Percentiles rank a stretch among this genome's conserved stretches.
Evolutionary conservation across 1,284 basidiomycete species (phyloP).

Genomic region (Tausonia pullulans): DNA sequence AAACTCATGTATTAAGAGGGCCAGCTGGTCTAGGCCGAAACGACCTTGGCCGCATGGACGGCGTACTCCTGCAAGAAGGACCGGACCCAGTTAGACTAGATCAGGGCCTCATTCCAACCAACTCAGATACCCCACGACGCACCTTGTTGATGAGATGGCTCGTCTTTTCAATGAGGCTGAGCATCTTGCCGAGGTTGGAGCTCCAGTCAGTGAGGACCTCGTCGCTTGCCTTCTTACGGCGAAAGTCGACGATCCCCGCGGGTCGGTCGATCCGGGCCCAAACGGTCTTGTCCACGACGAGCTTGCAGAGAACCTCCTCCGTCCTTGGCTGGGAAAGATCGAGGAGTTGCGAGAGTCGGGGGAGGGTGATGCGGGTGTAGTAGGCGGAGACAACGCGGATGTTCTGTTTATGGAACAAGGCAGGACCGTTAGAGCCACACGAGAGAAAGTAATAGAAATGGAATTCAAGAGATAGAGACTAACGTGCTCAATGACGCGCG

Average conservation of each 20-base stretch:
- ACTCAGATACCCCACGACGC: constrained; percentile 13
- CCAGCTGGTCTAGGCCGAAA: neutral
- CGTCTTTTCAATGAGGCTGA: constrained; percentile 40
- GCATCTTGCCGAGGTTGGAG: constrained; percentile 80
- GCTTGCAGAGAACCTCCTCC: constrained; percentile 73
- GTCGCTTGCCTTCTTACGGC: constrained; percentile 59
- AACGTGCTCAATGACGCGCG: constrained; percentile 92
- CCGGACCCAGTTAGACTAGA: neutral
- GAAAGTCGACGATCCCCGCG: constrained; percentile 77
- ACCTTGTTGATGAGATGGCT: constrained; percentile 42
- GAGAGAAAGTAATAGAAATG: neutral
- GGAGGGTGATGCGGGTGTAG: constrained; percentile 83
- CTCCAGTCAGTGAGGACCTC: constrained; percentile 96
- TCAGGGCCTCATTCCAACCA: neutral
- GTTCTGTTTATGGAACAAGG: constrained; percentile 48
- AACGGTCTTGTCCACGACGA: constrained; percentile 83
- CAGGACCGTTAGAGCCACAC: neutral
- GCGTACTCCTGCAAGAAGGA: constrained; percentile 24
- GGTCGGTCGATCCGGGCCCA: constrained; percentile 93
- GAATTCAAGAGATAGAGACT: constrained; percentile 29
- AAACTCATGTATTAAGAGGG: neutral
- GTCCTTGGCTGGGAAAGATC: constrained; percentile 73
- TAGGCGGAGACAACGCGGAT: constrained; percentile 89
- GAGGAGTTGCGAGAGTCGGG: constrained; percentile 72
- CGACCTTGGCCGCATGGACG: constrained; percentile 24